These are phyloP conservation scores for Penicillium sclerotiorum DNA, from an alignment of 2,329 filamentous ascomycete genomes.

Conservation along the genomic window DNA sequence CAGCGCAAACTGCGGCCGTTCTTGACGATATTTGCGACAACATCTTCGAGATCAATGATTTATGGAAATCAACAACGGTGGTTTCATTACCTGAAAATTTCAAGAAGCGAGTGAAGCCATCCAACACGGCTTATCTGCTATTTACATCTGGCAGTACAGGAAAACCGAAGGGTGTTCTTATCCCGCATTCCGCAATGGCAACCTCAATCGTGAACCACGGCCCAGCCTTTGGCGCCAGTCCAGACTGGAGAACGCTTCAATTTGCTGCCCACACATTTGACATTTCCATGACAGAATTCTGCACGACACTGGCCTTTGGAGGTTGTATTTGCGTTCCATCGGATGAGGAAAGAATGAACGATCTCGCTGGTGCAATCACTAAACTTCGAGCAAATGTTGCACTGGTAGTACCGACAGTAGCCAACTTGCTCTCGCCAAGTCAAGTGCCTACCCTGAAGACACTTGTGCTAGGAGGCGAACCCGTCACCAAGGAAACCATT, in stretches of 20 bases:
- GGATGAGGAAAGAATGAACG: slow-evolving; percentile 45
- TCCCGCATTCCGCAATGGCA: slow-evolving; percentile 58
- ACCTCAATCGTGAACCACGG: slow-evolving; percentile 53
- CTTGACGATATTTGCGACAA: not conserved
- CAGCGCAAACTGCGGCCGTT: not conserved
- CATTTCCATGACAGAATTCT: slow-evolving; percentile 40
- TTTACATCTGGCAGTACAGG: slow-evolving; percentile 57
- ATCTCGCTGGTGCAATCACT: slow-evolving; percentile 33
- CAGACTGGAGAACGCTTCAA: slow-evolving; percentile 38
- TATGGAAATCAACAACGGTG: not conserved
- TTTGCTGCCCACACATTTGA: slow-evolving; percentile 51
- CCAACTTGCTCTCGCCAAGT: slow-evolving; percentile 18
- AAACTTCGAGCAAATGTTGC: slow-evolving; percentile 51
- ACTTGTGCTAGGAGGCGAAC: slow-evolving; percentile 33
- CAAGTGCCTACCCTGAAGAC: slow-evolving; percentile 38
- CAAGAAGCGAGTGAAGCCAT: not conserved
- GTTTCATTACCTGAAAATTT: not conserved
- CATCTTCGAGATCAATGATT: not conserved
- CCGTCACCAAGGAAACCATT: not conserved
- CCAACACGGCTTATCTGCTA: slow-evolving; percentile 50
- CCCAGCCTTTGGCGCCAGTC: slow-evolving; percentile 48
- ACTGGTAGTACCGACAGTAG: slow-evolving; percentile 54
- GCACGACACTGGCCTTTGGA: slow-evolving; percentile 37
- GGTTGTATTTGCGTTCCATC: slow-evolving; percentile 50
- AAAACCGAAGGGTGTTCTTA: slow-evolving; percentile 58